Evolutionary conservation across 2,329 filamentous ascomycete genomes (phyloP), one percentile per base, ranked within the genome.

Genomic region (Anthostomella pinea): DNA sequence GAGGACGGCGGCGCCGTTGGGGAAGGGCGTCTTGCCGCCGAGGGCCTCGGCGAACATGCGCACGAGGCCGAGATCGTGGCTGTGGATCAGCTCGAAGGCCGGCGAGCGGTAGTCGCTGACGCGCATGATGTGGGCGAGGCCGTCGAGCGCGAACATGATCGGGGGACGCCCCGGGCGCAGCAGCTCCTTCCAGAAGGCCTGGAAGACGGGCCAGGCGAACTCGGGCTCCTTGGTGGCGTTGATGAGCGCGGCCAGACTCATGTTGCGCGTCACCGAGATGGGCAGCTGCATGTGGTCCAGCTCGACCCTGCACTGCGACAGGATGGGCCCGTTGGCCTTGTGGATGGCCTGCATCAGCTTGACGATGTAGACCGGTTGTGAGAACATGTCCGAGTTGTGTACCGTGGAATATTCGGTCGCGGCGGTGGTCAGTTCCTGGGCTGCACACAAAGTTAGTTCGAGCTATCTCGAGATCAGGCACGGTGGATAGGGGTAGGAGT

Each of bases 131-230:
- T 93, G 86, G 36, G 79, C 73, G 22, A 97, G 70, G 34, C 83
- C 83, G 58, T 98, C 93, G 33, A 94, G 67, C 27, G 81, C 69
- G 50, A 96, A 73, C 32, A 97, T 70, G 40, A 96, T 71, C 5
- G 65, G 71, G 53, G 41, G 70, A 26, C 46, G 65, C 44, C 58
- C 62, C 2, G 72, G 71, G 8, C 55, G 51, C 3, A 72, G 77
- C 31, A 97, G 78, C 65, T 97, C 91, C 19, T 73, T 64, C 87
- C 87, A 93, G 33, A 96, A 71, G 8, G 87, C 84, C 49, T 81
- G 69, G 68, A 95, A 91, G 35, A 90, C 79, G 8, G 81, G 72
- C 85, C 85, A 94, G 26, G 90, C 83, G 47, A 81, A 68, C 42
- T 93, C 87, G 21, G 82, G 72, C 52, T 95, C 87, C 54, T 79